phyloP scores from a whole-genome alignment of 78 protist genomes.

The Pigoraptor vietnamica region DNA sequence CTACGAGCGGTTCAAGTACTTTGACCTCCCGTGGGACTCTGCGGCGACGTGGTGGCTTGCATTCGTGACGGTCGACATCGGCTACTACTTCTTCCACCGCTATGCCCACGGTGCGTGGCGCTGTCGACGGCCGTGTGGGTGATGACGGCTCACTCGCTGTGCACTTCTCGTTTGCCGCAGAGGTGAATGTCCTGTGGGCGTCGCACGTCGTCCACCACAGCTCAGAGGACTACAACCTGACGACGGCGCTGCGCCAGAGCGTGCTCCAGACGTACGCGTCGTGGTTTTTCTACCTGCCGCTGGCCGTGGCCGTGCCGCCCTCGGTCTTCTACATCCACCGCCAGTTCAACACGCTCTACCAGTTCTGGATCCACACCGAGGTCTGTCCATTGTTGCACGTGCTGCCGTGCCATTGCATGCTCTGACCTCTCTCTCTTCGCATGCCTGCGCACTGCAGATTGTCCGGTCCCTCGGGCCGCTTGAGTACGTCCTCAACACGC shows the following conservation, averaged over 20 bases:
- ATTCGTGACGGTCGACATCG: background rate
- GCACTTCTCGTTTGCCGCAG: background rate
- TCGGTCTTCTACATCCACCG: conserved; percentile 25
- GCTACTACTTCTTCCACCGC: conserved; percentile 19
- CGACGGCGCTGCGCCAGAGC: conserved; percentile 29
- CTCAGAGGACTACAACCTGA: conserved; percentile 46
- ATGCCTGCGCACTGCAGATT: background rate
- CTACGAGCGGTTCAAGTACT: background rate
- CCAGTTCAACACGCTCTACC: conserved; percentile 53
- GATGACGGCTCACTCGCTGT: background rate
- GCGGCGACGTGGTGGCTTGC: background rate
- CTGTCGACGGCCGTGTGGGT: no score
- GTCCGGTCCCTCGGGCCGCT: conserved; percentile 22
- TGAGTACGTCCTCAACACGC: conserved; percentile 59
- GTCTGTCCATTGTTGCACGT: background rate
- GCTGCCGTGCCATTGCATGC: no score
- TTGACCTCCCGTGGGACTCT: background rate
- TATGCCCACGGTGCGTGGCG: background rate
- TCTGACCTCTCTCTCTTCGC: no score
- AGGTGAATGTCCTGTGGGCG: conserved; percentile 52
- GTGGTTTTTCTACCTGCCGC: conserved; percentile 52
- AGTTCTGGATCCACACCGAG: conserved; percentile 69
- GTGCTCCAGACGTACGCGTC: conserved; percentile 26
- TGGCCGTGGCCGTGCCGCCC: conserved; percentile 51
- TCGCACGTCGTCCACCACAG: conserved; percentile 59